A percentile compares a stretch with the other conserved stretches of the same genome.
These are phyloP conservation scores for Suillus brevipes DNA, from an alignment of 768 basidiomycete species.

Conservation along the genomic window DNA sequence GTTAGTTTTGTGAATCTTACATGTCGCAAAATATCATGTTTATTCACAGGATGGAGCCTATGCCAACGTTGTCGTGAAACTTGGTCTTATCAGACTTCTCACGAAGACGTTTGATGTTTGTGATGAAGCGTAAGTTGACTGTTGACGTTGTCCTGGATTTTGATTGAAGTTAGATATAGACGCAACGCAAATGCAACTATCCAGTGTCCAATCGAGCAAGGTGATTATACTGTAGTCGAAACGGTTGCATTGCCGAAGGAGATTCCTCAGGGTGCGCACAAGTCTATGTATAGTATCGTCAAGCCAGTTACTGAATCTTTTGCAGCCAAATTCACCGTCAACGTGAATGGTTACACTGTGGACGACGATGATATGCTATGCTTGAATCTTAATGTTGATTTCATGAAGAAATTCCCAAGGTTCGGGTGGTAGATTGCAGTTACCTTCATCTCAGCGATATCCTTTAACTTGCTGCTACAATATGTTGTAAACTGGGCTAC, in stretches of 20 bases:
- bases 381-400: slow-evolving; percentile 77
- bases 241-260: slow-evolving; percentile 88
- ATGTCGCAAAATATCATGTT: slow-evolving; percentile 11
- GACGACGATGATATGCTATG: slow-evolving; percentile 80
- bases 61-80: slow-evolving; percentile 87
- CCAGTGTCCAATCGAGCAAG: slow-evolving; percentile 81
- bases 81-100: slow-evolving; percentile 92
- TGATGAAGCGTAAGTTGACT: slow-evolving; percentile 80
- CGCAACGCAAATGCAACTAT: slow-evolving; percentile 71
- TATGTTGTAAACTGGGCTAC: not conserved
- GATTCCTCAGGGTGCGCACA: slow-evolving; percentile 71
- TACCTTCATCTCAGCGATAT: not conserved
- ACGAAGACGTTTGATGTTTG: slow-evolving; percentile 85
- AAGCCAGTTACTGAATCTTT: slow-evolving; percentile 10
- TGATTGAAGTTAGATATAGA: slow-evolving; percentile 39
- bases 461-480: not conserved
- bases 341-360: slow-evolving; percentile 65
- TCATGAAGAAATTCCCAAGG: slow-evolving; percentile 45
- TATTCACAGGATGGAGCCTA: slow-evolving; percentile 80
- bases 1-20: slow-evolving; percentile 40
- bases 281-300: not conserved
- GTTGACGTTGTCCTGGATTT: not conserved
- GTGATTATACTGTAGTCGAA: slow-evolving; percentile 71
- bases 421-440: slow-evolving; percentile 27
- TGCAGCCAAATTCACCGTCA: slow-evolving; percentile 81